Percentiles rank a stretch among this genome's conserved stretches.
These are phyloP conservation scores for Knufia fluminis DNA, from an alignment of 2,329 filamentous ascomycete species.

Conservation along the genomic window DNA sequence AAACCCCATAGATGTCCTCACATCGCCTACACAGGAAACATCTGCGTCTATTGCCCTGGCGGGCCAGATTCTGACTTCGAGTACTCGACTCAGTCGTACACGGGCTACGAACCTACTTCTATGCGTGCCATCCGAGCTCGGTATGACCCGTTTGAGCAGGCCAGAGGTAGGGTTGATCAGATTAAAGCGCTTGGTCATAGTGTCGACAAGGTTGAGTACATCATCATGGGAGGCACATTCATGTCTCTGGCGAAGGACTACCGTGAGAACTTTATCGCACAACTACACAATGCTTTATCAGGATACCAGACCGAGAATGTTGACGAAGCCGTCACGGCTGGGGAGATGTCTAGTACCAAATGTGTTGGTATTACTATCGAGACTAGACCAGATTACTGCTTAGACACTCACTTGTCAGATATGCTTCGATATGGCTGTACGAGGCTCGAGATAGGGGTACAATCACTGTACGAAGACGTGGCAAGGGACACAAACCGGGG, in stretches of 20 bases:
- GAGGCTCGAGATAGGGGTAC: slow-evolving; percentile 85
- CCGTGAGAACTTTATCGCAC: slow-evolving; percentile 85
- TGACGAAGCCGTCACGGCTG: slow-evolving; percentile 87
- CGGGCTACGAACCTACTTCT: slow-evolving; percentile 94
- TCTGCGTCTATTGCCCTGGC: slow-evolving; percentile 96
- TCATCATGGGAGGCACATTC: slow-evolving; percentile 99
- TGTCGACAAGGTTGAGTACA: slow-evolving; percentile 98
- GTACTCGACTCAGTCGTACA: slow-evolving; percentile 98
- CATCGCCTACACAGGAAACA: slow-evolving; percentile 97
- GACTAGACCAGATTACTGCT: slow-evolving; percentile 90
- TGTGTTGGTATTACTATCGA: slow-evolving; percentile 99
- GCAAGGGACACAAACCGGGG: slow-evolving; percentile 96
- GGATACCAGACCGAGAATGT: slow-evolving; percentile 92
- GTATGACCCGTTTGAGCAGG: slow-evolving; percentile 97
- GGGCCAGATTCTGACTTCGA: slow-evolving; percentile 98
- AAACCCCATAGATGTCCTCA: slow-evolving; percentile 96
- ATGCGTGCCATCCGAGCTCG: slow-evolving; percentile 96
- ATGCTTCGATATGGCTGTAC: slow-evolving; percentile 99
- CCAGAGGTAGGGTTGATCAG: slow-evolving; percentile 88
- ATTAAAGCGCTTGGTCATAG: slow-evolving; percentile 92
- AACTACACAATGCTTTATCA: slow-evolving; percentile 91
- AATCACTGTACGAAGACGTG: slow-evolving; percentile 95
- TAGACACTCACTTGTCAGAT: slow-evolving; percentile 86
- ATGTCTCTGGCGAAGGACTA: slow-evolving; percentile 91
- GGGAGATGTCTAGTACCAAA: slow-evolving; percentile 94